phyloP scores from a whole-genome alignment of 1,284 basidiomycete species.

The Apiotrichum mycotoxinovorans region DNA sequence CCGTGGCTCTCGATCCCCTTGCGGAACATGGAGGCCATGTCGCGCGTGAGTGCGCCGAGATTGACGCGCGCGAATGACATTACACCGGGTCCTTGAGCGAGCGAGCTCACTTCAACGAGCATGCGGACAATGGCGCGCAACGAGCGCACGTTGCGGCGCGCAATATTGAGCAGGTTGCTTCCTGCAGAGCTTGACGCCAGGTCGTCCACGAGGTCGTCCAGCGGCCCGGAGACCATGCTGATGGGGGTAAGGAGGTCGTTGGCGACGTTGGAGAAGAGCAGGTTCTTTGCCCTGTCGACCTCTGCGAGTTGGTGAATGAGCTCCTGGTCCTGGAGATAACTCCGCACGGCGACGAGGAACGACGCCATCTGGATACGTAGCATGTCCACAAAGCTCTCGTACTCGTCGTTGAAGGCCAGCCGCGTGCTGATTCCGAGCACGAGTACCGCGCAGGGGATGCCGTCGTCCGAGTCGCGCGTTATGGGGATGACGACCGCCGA shows the following conservation, averaged over 20 bases:
- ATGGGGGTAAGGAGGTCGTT: slow-evolving; percentile 50
- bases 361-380: slow-evolving; percentile 7
- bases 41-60: slow-evolving; percentile 45
- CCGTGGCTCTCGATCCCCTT: slow-evolving; percentile 33
- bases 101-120: slow-evolving; percentile 44
- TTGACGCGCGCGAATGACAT: slow-evolving; percentile 46
- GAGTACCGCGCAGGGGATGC: slow-evolving; percentile 38
- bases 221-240: slow-evolving; percentile 44
- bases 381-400: slow-evolving; percentile 25
- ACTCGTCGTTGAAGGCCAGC: slow-evolving; percentile 35
- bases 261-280: slow-evolving; percentile 43
- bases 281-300: slow-evolving; percentile 48
- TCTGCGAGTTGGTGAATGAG: slow-evolving; percentile 48
- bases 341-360: slow-evolving; percentile 22
- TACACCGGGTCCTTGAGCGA: slow-evolving; percentile 42
- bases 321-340: slow-evolving; percentile 30
- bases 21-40: slow-evolving; percentile 50
- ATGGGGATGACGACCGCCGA: slow-evolving; percentile 50
- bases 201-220: slow-evolving; percentile 38
- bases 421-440: slow-evolving; percentile 48
- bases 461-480: slow-evolving; percentile 41
- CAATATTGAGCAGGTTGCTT: slow-evolving; percentile 28
- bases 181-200: slow-evolving; percentile 9
- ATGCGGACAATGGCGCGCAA: slow-evolving; percentile 28
- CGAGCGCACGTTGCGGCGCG: slow-evolving; percentile 37